Evolutionary conservation across 2,329 filamentous ascomycete genomes (phyloP), one percentile per base, ranked within the genome.

Genomic region (Teratosphaeria epicoccoides): DNA sequence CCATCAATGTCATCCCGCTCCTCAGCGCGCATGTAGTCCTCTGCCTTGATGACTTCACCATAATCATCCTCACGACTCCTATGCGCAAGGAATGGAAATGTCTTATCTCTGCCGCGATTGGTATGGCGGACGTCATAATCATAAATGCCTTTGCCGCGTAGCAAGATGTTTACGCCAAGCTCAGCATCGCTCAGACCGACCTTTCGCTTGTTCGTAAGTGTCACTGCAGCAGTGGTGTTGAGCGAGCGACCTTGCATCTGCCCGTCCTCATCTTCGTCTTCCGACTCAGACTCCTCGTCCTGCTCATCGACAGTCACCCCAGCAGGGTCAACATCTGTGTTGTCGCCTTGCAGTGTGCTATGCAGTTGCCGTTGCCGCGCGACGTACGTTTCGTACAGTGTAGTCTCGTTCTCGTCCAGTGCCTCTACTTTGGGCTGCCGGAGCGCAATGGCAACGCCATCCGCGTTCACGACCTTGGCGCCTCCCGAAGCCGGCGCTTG

Each of bases 11-110:
- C 82, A 59, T 95, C 88, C 52, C 88, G 83, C 69, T 97, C 93
- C 65, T 98, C 93, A 0, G 90, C 91, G 52, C 90, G 81, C 1
- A 96, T 77, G 65, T 91, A 98, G 57, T 98, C 93, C 67, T 97
- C 93, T 0, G 91, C 87, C 50, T 89, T 82, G 60, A 98, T 96
- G 14, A 94, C 73, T 58, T 98, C 93, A 53, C 93, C 93, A 69
- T 93, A 98, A 57, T 96, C 91, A 64, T 97, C 93, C 25, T 79
- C 81, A 48, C 88, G 83, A 66, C 83, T 86, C 61, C 87, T 78
- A 49, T 88, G 83, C 23, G 90, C 81, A 1, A 90, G 81, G 49
- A 94, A 84, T 0, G 93, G 93, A 65, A 96, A 97, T 72, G 95
- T 86, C 56, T 89, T 84, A 65, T 98, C 93, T 50, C 90, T 80